A percentile compares a stretch with the other conserved stretches of the same genome.
These are phyloP conservation scores for Solanum stenotomum DNA, from an alignment of 257 asterid species.

Conservation along the genomic window DNA sequence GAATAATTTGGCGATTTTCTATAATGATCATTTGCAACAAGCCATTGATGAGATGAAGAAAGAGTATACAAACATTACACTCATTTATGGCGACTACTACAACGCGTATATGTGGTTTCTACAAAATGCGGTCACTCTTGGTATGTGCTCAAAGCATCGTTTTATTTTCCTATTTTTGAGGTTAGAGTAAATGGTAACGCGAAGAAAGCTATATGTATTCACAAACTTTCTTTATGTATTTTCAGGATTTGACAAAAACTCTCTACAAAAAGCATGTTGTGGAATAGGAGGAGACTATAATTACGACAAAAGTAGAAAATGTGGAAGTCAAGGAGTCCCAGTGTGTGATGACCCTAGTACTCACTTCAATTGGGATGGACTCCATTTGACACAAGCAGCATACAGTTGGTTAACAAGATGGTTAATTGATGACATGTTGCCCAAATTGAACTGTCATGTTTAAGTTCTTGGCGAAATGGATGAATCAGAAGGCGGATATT, in stretches of 20 bases:
- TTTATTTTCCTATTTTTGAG: neutral
- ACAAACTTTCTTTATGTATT: neutral
- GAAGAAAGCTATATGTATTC: neutral
- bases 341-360: neutral
- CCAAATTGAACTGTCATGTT: neutral
- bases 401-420: neutral
- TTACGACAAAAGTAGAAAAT: neutral
- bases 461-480: neutral
- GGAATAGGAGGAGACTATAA: constrained; percentile 22
- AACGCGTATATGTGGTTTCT: neutral
- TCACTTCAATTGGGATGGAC: neutral
- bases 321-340: constrained; percentile 1
- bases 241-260: constrained; percentile 7
- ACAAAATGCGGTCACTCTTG: neutral
- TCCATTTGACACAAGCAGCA: neutral
- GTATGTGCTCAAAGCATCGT: neutral
- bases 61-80: neutral
- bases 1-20: neutral
- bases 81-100: neutral
- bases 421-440: neutral
- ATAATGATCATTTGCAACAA: neutral
- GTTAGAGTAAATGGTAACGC: neutral
- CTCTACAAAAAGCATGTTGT: constrained; percentile 10
- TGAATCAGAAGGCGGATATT: neutral
- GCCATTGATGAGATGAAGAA: neutral